Conservation (phyloP, 2,329 filamentous ascomycete genomes). For the Aureobasidium sp. region DNA sequence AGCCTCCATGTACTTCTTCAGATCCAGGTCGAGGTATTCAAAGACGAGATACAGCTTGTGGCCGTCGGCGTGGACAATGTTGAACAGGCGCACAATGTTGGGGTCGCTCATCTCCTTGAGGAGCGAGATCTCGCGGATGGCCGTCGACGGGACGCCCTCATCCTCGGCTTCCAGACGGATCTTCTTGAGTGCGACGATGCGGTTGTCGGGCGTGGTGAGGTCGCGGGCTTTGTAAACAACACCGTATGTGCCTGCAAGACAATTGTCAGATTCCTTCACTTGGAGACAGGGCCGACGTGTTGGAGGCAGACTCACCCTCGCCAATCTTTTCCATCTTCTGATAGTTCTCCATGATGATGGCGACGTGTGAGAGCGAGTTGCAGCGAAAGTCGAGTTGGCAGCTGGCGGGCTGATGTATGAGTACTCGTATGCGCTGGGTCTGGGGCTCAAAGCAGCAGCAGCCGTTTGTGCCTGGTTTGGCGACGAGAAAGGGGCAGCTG, state of each 20-base stretch:
- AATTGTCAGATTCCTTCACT: background rate
- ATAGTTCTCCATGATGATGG: conserved; percentile 73
- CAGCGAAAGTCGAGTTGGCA: background rate
- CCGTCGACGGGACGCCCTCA: conserved; percentile 85
- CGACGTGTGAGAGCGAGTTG: background rate
- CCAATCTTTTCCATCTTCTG: conserved; percentile 95
- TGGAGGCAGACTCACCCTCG: conserved; percentile 57
- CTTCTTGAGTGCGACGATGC: conserved; percentile 90
- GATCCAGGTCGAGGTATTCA: conserved; percentile 81
- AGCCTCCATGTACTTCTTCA: conserved; percentile 96
- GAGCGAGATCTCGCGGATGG: conserved; percentile 88
- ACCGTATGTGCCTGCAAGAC: conserved; percentile 69
- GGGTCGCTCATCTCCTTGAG: conserved; percentile 92
- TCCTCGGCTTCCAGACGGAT: conserved; percentile 92
- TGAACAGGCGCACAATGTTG: conserved; percentile 79
- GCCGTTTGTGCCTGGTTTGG: background rate
- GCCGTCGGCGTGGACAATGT: conserved; percentile 90
- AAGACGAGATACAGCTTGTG: conserved; percentile 93
- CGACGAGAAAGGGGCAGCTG: background rate
- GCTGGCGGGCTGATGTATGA: background rate
- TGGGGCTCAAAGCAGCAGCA: background rate
- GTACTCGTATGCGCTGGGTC: background rate
- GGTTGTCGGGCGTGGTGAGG: conserved; percentile 63
- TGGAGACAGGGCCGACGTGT: background rate
- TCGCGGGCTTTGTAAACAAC: conserved; percentile 93